Evolutionary conservation across 2,329 filamentous ascomycete genomes (phyloP).

Genomic region (Fusarium veterinarium): DNA sequence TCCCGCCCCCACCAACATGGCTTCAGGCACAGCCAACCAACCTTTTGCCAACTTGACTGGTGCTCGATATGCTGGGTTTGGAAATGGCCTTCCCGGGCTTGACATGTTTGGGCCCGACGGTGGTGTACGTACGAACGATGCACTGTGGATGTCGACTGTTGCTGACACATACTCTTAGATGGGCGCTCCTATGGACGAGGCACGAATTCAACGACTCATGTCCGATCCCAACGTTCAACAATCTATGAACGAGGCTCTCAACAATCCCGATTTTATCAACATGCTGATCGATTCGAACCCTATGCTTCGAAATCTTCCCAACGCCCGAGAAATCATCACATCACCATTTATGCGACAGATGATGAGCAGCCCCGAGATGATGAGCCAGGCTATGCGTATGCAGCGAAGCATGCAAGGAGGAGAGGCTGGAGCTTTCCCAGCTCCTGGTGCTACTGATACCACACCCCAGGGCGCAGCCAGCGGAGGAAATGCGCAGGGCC

Average conservation of each 20-base stretch:
- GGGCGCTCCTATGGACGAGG: conserved; percentile 85
- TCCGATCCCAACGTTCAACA: conserved; percentile 88
- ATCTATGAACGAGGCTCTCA: conserved; percentile 92
- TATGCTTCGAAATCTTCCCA: conserved; percentile 78
- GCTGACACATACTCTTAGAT: conserved; percentile 67
- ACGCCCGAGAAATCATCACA: conserved; percentile 85
- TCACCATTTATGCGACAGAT: conserved; percentile 90
- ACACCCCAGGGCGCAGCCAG: conserved; percentile 68
- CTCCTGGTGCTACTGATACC: conserved; percentile 90
- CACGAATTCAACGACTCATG: conserved; percentile 85
- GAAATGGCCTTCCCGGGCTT: conserved; percentile 83
- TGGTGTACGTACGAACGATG: conserved; percentile 72
- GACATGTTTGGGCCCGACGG: conserved; percentile 95
- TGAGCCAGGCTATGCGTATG: conserved; percentile 86
- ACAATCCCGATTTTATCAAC: conserved; percentile 93
- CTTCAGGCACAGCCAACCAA: conserved; percentile 86
- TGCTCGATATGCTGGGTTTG: conserved; percentile 90
- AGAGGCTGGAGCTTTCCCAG: conserved; percentile 76
- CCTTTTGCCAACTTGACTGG: conserved; percentile 91
- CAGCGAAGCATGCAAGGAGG: conserved; percentile 74
- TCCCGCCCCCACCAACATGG: conserved; percentile 77
- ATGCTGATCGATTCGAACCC: conserved; percentile 95
- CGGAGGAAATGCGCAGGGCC: conserved; percentile 47
- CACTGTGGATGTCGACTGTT: background rate
- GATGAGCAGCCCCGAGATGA: conserved; percentile 89